phyloP scores from a whole-genome alignment of 352 stramenopile species.

The Globisporangium lucens region DNA sequence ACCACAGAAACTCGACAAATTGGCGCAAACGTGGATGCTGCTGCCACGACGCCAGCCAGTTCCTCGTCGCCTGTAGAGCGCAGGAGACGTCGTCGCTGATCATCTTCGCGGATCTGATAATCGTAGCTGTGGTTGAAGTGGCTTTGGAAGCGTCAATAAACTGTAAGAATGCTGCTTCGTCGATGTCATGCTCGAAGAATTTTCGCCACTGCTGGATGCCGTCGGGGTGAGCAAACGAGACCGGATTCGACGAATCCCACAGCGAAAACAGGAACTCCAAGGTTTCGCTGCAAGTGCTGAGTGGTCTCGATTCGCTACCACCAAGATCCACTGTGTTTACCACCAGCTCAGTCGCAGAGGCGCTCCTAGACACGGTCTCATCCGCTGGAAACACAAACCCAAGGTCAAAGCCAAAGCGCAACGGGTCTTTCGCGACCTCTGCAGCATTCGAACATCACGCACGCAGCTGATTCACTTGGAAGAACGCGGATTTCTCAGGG shows the following conservation, averaged over 20 bases:
- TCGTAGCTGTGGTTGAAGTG: neutral
- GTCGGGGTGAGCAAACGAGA: conserved; percentile 36
- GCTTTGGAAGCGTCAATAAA: neutral
- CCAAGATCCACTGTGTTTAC: conserved; percentile 27
- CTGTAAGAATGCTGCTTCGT: conserved; percentile 9
- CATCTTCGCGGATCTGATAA: conserved; percentile 12
- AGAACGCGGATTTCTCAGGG: conserved; percentile 39
- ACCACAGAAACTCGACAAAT: conserved; percentile 58
- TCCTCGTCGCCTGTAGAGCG: conserved; percentile 31
- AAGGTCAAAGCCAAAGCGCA: conserved; percentile 47
- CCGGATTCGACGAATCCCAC: conserved; percentile 33
- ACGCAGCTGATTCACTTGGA: conserved; percentile 37
- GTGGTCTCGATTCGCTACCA: conserved; percentile 2
- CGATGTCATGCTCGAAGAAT: conserved; percentile 15
- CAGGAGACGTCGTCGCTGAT: conserved; percentile 26
- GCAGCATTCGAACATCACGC: conserved; percentile 26
- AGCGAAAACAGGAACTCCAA: conserved; percentile 32
- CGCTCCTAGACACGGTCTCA: conserved; percentile 21
- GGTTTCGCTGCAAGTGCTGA: conserved; percentile 30
- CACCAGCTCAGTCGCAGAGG: conserved; percentile 26
- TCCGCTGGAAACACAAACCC: conserved; percentile 36
- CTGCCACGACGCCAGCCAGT: conserved; percentile 58
- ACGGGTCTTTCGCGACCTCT: conserved; percentile 24
- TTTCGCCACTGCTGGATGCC: conserved; percentile 30
- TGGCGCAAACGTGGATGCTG: conserved; percentile 40